Conservation (phyloP, 164 flowering plant species). For the Echeveria elegans region DNA sequence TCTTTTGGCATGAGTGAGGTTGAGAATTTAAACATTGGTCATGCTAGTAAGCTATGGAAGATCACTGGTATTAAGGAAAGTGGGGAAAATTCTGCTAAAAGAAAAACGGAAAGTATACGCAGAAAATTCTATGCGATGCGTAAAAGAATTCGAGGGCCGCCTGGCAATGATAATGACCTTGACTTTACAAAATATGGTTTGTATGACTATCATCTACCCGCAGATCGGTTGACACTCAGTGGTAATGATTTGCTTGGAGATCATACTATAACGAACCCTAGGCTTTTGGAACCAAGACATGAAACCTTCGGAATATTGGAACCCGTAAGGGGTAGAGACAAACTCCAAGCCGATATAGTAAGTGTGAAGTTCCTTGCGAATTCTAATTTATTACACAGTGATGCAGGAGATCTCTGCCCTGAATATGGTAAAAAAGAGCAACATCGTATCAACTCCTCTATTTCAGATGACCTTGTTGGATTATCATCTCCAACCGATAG, state of each 20-base stretch:
- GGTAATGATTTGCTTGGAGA: constrained; percentile 20
- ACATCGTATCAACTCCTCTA: constrained; percentile 15
- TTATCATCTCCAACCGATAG: constrained; percentile 30
- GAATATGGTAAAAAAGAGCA: constrained; percentile 30
- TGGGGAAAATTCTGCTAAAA: constrained; percentile 23
- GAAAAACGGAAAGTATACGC: constrained; percentile 53
- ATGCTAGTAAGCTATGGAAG: constrained; percentile 19
- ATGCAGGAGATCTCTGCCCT: constrained; percentile 16
- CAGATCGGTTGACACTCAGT: constrained; percentile 12
- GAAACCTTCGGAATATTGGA: constrained; percentile 20
- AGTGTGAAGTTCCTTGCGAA: constrained; percentile 16
- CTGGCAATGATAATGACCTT: constrained; percentile 20
- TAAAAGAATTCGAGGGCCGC: constrained; percentile 40
- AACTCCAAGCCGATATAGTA: constrained; percentile 19
- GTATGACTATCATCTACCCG: constrained; percentile 4
- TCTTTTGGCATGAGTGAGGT: constrained; percentile 44
- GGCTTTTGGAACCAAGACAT: constrained; percentile 21
- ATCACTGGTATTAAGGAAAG: constrained; percentile 21
- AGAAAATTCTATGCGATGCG: constrained; percentile 49
- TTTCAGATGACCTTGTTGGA: constrained; percentile 20
- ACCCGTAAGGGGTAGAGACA: constrained; percentile 16
- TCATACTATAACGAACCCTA: constrained; percentile 19
- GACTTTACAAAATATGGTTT: constrained; percentile 22
- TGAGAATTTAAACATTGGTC: constrained; percentile 27
- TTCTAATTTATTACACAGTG: too few relatives aligned